Conservation (phyloP, 805 yeast genomes). For the Lachancea sp. region DNA sequence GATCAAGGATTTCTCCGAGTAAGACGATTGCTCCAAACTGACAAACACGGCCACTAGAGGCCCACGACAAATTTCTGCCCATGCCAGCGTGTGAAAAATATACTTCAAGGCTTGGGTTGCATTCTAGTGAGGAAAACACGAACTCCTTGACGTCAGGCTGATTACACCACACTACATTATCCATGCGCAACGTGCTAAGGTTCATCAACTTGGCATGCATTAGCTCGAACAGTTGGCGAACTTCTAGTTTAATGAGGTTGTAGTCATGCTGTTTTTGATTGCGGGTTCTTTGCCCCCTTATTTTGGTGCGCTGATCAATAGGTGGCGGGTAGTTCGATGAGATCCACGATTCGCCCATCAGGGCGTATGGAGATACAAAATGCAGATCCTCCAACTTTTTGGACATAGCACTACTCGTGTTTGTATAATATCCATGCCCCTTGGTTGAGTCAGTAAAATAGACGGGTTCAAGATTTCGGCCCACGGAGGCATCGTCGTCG, state of each 20-base stretch:
- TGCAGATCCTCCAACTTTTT: conserved; percentile 10
- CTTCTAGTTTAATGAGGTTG: conserved; percentile 6
- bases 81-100: conserved; percentile 28
- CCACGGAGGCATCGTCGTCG: conserved; percentile 6
- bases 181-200: conserved; percentile 22
- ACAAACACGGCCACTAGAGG: conserved; percentile 22
- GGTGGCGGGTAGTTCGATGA: conserved; percentile 22
- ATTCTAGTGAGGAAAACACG: conserved; percentile 12
- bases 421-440: conserved; percentile 19
- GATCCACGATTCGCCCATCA: conserved; percentile 13
- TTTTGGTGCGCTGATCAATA: conserved; percentile 21
- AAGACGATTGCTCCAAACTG: conserved; percentile 23
- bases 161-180: conserved; percentile 29
- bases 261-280: conserved; percentile 3
- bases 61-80: conserved; percentile 29
- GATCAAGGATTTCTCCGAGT: conserved; percentile 21
- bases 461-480: conserved; percentile 18
- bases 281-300: conserved; percentile 16
- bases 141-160: conserved; percentile 26
- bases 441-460: conserved; percentile 29
- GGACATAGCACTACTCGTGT: conserved; percentile 1
- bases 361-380: conserved; percentile 8
- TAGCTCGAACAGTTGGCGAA: conserved; percentile 3
- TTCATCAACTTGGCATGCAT: conserved; percentile 13
- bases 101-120: conserved; percentile 7